phyloP scores from a whole-genome alignment of 1,284 basidiomycete species.

The Cerrena zonata region DNA sequence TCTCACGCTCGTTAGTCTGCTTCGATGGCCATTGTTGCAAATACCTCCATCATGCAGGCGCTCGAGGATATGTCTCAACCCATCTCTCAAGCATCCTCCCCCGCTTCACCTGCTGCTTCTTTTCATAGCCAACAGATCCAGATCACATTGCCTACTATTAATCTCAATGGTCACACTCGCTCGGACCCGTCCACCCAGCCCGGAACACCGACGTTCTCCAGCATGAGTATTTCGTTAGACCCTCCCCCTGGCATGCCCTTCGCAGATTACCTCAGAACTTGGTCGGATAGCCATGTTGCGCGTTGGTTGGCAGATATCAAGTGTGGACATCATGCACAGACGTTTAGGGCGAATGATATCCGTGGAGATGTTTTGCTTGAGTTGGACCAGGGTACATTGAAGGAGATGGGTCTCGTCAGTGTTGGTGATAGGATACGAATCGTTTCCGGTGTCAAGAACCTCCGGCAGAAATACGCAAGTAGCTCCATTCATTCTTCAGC shows the following conservation, averaged over 20 bases:
- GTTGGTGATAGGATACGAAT: constrained; percentile 88
- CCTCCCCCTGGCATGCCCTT: constrained; percentile 54
- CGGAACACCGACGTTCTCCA: constrained; percentile 31
- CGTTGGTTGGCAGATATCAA: constrained; percentile 70
- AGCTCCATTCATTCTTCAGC: constrained; percentile 23
- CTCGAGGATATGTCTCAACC: constrained; percentile 34
- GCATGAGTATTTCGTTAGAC: constrained; percentile 39
- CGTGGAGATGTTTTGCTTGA: constrained; percentile 84
- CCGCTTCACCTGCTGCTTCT: constrained; percentile 43
- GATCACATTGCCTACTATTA: constrained; percentile 19
- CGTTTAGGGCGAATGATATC: constrained; percentile 82
- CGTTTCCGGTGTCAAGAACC: constrained; percentile 72
- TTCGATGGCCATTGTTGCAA: neutral
- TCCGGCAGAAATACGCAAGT: constrained; percentile 54
- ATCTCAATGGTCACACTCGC: constrained; percentile 19
- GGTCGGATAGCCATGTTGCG: constrained; percentile 66
- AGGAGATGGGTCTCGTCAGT: constrained; percentile 82
- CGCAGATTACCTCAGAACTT: constrained; percentile 57
- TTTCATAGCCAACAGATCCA: constrained; percentile 32
- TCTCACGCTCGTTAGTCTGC: neutral
- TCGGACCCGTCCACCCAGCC: constrained; percentile 30
- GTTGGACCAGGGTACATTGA: constrained; percentile 77
- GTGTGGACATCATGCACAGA: constrained; percentile 62
- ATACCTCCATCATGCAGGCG: neutral
- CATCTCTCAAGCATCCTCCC: constrained; percentile 45